Evolutionary conservation across 2,329 filamentous ascomycete genomes (phyloP).

Genomic region (Xylaria hypoxylon): DNA sequence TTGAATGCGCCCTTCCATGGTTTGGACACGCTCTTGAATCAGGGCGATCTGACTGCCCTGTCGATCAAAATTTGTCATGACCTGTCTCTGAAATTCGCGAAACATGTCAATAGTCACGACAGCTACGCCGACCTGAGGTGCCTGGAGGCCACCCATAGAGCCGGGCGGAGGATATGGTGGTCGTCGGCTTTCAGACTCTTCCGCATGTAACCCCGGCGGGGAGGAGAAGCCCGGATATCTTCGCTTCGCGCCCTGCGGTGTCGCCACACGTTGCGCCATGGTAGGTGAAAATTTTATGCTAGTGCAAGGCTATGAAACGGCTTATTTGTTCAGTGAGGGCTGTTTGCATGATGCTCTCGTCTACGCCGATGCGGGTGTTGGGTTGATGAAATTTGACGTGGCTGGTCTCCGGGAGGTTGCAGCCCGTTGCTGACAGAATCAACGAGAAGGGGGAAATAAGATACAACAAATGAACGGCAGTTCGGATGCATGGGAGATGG

Average conservation of each 20-base stretch:
- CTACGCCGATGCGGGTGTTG: constrained; percentile 19
- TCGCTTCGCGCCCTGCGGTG: constrained; percentile 39
- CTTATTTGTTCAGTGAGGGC: constrained; percentile 7
- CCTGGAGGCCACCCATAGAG: constrained; percentile 36
- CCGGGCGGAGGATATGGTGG: constrained; percentile 35
- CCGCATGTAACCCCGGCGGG: constrained; percentile 36
- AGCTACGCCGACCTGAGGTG: constrained; percentile 39
- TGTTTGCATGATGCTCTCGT: constrained; percentile 30
- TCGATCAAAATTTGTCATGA: constrained; percentile 30
- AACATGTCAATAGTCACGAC: constrained; percentile 42
- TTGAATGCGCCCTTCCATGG: constrained; percentile 35
- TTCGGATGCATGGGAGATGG: constrained; percentile 30
- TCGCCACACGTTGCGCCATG: constrained; percentile 37
- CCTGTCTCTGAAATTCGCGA: constrained; percentile 37
- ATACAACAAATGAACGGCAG: constrained; percentile 26
- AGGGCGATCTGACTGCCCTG: constrained; percentile 28
- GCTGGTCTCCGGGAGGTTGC: constrained; percentile 24
- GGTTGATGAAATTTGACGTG: constrained; percentile 19
- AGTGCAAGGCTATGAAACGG: constrained; percentile 27
- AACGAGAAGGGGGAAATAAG: constrained; percentile 19
- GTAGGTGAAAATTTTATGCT: constrained; percentile 12
- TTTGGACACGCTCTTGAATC: constrained; percentile 33
- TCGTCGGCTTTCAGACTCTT: constrained; percentile 36
- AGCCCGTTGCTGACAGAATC: constrained; percentile 30
- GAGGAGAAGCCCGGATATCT: constrained; percentile 37